Base-by-base conservation (phyloP, 129 eudicot species). In the Lonicera japonica region DNA sequence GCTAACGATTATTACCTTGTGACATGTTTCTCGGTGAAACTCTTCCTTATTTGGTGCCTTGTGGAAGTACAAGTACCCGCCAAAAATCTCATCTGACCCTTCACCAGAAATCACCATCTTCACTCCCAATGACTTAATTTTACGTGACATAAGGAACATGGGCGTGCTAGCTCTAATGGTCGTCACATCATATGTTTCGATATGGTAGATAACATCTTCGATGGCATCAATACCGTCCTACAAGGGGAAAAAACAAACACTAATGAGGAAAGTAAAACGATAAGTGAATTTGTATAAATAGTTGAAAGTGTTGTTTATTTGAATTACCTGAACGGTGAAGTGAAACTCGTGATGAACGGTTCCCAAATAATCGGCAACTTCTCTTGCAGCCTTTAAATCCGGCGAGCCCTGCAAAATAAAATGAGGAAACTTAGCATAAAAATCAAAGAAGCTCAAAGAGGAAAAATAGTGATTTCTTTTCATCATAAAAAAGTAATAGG, bases 41-140 rank as follows among this genome's bases (percentile, higher is more conserved):
- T 75, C 80, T 70, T 71, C 96, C 74, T 91, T 91, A 84, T 87
- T 91, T 12, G 96, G 97, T 13, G 97, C 97, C 75, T 84, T 84
- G 72, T 91, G 95, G 75, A 91, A 91, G 80, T 91, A 91, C 54
- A 87, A 67, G 54, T 91, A 91, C 20, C 97, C 97, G 0, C 97
- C 97, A 18, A 91, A 91, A 38, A 91, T 80, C 81, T 91, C 97
- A 61, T 91, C 97, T 13, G 97, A 71, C 11, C 97, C 97, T 83
- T 91, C 97, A 41, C 97, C 97, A 7, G 97, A 91, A 45, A 91
- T 75, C 5, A 91, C 97, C 95, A 91, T 87, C 69, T 91, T 91
- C 39, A 87, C 96, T 1, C 97, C 97, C 0, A 91, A 65, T 2
- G 97, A 87, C 81, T 91, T 91, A 66, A 91, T 91, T 69, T 91